Evolutionary conservation across 331 rosid genomes (phyloP).

Genomic region (Quercus phellos): DNA sequence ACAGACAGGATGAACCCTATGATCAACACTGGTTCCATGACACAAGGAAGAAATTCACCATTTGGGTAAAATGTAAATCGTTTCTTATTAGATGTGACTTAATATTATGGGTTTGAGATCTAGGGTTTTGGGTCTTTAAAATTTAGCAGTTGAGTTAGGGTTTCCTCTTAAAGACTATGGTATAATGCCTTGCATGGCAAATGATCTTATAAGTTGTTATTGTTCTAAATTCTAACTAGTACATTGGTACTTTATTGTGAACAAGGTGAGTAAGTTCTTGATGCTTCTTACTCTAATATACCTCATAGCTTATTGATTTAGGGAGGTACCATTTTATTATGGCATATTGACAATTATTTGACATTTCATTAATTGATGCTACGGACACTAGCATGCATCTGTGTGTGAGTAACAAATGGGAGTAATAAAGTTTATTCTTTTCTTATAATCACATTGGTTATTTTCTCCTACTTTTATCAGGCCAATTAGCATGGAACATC

Average conservation of each 20-base stretch:
- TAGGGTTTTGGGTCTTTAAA: slow-evolving; percentile 54
- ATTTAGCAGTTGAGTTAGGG: slow-evolving; percentile 34
- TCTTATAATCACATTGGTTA: slow-evolving; percentile 21
- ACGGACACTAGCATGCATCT: slow-evolving; percentile 15
- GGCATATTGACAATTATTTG: too few relatives aligned
- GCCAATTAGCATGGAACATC: slow-evolving; percentile 34
- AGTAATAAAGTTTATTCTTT: slow-evolving; percentile 25
- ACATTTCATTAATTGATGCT: not conserved
- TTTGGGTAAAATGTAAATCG: slow-evolving; percentile 51
- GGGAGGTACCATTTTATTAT: too few relatives aligned
- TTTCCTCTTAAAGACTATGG: slow-evolving; percentile 40
- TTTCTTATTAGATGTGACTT: slow-evolving; percentile 31
- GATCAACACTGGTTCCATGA: slow-evolving; percentile 48
- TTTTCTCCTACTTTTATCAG: slow-evolving; percentile 24
- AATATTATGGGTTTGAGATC: slow-evolving; percentile 28
- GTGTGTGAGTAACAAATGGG: slow-evolving; percentile 19
- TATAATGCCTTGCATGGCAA: slow-evolving; percentile 71
- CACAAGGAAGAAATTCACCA: slow-evolving; percentile 80
- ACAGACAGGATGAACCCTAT: slow-evolving; percentile 73
- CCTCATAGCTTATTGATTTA: slow-evolving; percentile 1
- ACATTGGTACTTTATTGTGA: slow-evolving; percentile 37
- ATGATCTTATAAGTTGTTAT: slow-evolving; percentile 21
- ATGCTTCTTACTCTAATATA: slow-evolving; percentile 19
- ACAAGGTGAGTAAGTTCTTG: slow-evolving; percentile 36
- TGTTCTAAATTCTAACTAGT: slow-evolving; percentile 26